Evolutionary conservation across 306 rosid genomes (phyloP).

Genomic region (Cyclanthera cordifolia): DNA sequence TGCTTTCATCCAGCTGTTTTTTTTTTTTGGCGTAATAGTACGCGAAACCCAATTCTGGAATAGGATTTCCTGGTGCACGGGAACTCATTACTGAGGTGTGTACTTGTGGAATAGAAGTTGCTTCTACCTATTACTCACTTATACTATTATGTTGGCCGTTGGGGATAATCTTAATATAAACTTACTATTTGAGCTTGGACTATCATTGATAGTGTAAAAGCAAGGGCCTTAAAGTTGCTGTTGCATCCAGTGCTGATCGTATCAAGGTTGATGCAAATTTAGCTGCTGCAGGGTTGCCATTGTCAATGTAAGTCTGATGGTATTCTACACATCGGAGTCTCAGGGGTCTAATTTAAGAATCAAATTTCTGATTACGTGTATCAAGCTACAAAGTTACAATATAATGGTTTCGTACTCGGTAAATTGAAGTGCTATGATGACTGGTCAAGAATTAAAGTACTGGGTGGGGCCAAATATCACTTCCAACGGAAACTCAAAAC

Average conservation of each 20-base stretch:
- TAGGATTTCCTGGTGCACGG: slow-evolving; percentile 92
- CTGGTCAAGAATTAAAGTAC: not conserved
- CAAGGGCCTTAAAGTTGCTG: slow-evolving; percentile 95
- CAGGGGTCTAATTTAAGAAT: not conserved
- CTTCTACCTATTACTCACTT: not conserved
- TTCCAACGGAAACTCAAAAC: not conserved
- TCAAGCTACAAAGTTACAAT: not conserved
- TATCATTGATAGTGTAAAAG: slow-evolving; percentile 53
- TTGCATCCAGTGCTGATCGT: slow-evolving; percentile 97
- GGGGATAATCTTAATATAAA: not conserved
- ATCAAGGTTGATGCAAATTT: slow-evolving; percentile 95
- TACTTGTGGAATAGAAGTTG: slow-evolving; percentile 6
- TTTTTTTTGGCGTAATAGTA: slow-evolving; percentile 31
- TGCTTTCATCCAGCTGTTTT: not conserved
- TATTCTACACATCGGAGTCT: slow-evolving; percentile 10
- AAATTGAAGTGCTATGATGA: not conserved
- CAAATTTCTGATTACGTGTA: not conserved
- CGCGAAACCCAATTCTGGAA: slow-evolving; percentile 90
- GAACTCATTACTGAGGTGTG: slow-evolving; percentile 83
- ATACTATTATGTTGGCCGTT: not conserved
- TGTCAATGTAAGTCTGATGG: slow-evolving; percentile 52
- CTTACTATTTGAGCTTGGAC: slow-evolving; percentile 17
- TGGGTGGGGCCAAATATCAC: not conserved
- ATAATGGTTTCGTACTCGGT: not conserved
- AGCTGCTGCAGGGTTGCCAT: slow-evolving; percentile 76